phyloP scores from a whole-genome alignment of 2,329 filamentous ascomycete species.

The Ambrosiella xylebori region DNA sequence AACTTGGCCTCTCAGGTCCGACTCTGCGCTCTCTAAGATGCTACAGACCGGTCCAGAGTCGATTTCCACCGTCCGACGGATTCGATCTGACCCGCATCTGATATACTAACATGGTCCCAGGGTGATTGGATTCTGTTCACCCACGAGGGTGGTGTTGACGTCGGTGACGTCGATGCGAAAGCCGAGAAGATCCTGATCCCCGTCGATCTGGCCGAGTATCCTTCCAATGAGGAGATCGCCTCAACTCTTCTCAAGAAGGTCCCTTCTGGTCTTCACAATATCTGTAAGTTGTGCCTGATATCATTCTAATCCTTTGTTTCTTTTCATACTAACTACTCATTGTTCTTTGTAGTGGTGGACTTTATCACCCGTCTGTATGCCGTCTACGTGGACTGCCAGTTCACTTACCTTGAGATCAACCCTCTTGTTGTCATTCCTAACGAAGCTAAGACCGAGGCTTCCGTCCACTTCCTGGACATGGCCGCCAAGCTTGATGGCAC shows the following conservation, averaged over 20 bases:
- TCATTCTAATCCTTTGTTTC: background rate
- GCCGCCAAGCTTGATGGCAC: constrained; percentile 98
- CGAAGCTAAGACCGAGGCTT: constrained; percentile 73
- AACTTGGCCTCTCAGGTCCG: no score
- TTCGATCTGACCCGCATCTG: no score
- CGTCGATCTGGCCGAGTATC: constrained; percentile 85
- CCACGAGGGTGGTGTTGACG: constrained; percentile 98
- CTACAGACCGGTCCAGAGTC: no score
- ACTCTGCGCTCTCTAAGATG: no score
- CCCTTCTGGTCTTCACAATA: constrained; percentile 88
- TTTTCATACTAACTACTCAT: background rate
- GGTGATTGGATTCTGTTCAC: constrained; percentile 99
- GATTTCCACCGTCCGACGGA: no score
- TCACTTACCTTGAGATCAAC: constrained; percentile 99
- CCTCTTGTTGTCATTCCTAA: constrained; percentile 96
- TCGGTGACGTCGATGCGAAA: constrained; percentile 97
- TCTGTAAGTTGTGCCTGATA: constrained; percentile 26
- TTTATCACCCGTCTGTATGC: constrained; percentile 97
- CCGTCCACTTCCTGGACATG: constrained; percentile 94
- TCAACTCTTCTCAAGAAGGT: constrained; percentile 75
- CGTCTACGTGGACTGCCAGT: constrained; percentile 98
- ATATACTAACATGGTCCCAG: constrained; percentile 27
- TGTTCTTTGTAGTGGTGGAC: constrained; percentile 50
- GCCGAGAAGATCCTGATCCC: constrained; percentile 97
- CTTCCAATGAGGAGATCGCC: constrained; percentile 90